A percentile compares a stretch with the other conserved stretches of the same genome.
Conservation (phyloP, 1,284 basidiomycete genomes). For the Pseudozyma tsukubaensis region DNA sequence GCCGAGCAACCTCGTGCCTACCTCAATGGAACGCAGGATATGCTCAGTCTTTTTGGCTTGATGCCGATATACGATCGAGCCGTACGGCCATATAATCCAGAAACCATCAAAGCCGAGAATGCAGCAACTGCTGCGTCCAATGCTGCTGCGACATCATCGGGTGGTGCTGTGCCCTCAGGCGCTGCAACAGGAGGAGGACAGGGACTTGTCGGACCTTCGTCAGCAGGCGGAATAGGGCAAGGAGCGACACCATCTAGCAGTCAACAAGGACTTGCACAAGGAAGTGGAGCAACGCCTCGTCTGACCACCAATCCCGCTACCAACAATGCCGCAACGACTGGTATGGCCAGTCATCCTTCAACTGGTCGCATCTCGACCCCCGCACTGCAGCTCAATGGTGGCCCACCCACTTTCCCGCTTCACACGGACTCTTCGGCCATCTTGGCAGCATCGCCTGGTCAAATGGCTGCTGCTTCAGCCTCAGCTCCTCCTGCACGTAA, state of each 20-base stretch:
- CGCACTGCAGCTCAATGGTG: constrained; percentile 37
- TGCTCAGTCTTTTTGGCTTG: constrained; percentile 52
- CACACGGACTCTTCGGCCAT: constrained; percentile 43
- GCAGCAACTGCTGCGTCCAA: constrained; percentile 4
- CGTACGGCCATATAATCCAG: constrained; percentile 55
- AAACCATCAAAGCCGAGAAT: constrained; percentile 24
- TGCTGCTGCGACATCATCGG: neutral
- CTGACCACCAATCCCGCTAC: constrained; percentile 4
- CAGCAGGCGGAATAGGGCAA: neutral
- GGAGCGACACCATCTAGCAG: constrained; percentile 14
- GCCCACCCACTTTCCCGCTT: constrained; percentile 35
- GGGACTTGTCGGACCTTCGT: neutral
- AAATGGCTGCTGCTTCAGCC: constrained; percentile 29
- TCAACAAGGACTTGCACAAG: neutral
- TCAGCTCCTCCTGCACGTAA: constrained; percentile 34
- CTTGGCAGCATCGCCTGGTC: constrained; percentile 35
- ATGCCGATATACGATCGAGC: constrained; percentile 59
- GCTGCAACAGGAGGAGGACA: neutral
- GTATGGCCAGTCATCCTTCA: constrained; percentile 14
- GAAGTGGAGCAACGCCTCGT: constrained; percentile 16
- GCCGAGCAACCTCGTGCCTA: constrained; percentile 31
- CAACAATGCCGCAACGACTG: constrained; percentile 13
- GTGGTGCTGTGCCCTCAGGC: neutral
- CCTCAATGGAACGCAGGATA: constrained; percentile 60
- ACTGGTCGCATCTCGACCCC: constrained; percentile 42